Evolutionary conservation across 2,329 filamentous ascomycete species (phyloP), one percentile per base, ranked within the genome.

Genomic region (Ophiostoma piceae): DNA sequence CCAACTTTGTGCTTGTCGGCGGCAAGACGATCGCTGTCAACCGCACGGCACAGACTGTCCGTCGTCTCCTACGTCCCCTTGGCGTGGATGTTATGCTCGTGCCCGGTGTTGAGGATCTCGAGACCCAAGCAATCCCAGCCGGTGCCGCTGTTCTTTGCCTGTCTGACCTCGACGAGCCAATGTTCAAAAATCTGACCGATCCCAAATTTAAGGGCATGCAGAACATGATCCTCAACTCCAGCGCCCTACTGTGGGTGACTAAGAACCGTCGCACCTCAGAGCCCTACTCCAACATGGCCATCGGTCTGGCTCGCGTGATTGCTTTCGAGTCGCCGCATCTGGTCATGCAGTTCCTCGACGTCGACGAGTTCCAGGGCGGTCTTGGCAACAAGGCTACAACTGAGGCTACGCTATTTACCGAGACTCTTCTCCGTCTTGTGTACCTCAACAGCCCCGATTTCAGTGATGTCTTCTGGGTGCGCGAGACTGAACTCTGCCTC

Each of bases 181-280:
- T 76, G 14, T 75, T 78, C 68, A 66, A 75, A 68, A 64, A 70
- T 32, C 51, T 76, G 32, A 76, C 71, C 9, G 39, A 60, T 1
- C 65, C 65, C 43, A 71, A 71, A 39, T 74, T 76, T 32, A 51
- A 72, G 1, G 70, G 68, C 19, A 68, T 76, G 62, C 73, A 77
- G 67, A 51, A 11, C 47, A 69, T 72, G 54, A 29, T 69, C 29
- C 65, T 62, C 29, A 57, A 19, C 47, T 57, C 67, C 8, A 66
- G 67, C 12, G 72, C 70, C 29, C 68, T 76, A n/a, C 68, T 77
- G 12, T 77, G 75, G 75, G 71, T 77, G 12, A 76, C 73, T 8
- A 62, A 68, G 11, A 73, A 73, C 54, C 67, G 60, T 26, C 68
- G 43, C 32, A 71, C 57, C 1, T 71, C 71, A 8, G 62, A 72